Conservation (phyloP, 331 rosid species). For the Pyrus hybrid region DNA sequence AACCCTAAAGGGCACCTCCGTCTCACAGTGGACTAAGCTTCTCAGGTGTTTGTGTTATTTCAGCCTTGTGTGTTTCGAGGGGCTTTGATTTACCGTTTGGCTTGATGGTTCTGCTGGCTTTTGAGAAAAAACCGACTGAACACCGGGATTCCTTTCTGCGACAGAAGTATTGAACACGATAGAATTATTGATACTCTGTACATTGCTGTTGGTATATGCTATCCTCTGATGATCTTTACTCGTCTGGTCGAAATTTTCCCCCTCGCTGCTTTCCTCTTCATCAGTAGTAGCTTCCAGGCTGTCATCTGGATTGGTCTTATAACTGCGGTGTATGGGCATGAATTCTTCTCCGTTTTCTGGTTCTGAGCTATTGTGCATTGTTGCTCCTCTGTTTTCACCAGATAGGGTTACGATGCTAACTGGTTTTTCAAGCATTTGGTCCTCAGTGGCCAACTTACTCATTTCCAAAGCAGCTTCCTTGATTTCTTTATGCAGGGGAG, state of each 20-base stretch:
- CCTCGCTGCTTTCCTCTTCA: constrained; percentile 29
- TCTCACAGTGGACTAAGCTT: constrained; percentile 33
- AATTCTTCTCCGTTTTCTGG: constrained; percentile 25
- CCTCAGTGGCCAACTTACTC: constrained; percentile 28
- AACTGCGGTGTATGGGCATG: constrained; percentile 46
- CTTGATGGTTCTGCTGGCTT: constrained; percentile 3
- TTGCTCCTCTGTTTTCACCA: constrained; percentile 85
- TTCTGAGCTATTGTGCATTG: constrained; percentile 43
- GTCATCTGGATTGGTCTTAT: constrained; percentile 42
- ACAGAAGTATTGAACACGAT: constrained; percentile 47
- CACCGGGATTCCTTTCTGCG: constrained; percentile 53
- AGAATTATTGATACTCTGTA: constrained; percentile 71
- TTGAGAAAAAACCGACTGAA: constrained; percentile 26
- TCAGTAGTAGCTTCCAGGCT: constrained; percentile 31
- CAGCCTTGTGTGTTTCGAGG: constrained; percentile 28
- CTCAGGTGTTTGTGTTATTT: constrained; percentile 27
- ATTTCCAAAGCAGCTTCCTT: constrained; percentile 36
- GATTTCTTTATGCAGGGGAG: constrained; percentile 33
- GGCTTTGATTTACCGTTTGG: neutral
- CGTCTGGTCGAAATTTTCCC: neutral
- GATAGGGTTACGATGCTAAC: constrained; percentile 43
- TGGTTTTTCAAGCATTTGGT: constrained; percentile 30
- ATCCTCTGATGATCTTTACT: constrained; percentile 13
- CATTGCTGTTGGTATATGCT: constrained; percentile 56
- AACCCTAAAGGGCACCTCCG: constrained; percentile 54